phyloP scores from a whole-genome alignment of 345 rosid genomes.

The Arabidopsis arenosa region DNA sequence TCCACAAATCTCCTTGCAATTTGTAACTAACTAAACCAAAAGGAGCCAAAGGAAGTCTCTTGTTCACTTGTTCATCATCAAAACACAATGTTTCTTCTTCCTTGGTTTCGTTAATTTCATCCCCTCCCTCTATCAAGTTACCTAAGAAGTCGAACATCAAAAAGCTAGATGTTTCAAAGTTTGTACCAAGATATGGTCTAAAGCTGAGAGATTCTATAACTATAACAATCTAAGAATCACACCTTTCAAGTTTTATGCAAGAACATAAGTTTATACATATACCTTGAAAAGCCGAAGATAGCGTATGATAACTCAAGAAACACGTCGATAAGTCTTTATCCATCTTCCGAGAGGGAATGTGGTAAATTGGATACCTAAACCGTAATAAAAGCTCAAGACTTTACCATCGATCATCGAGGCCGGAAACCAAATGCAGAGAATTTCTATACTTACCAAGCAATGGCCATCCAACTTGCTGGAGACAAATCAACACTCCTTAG shows the following conservation, averaged over 20 bases:
- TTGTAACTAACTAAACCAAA: slow-evolving; percentile 74
- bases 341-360: slow-evolving; percentile 58
- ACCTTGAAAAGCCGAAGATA: slow-evolving; percentile 84
- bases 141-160: slow-evolving; percentile 44
- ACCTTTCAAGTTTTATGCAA: not conserved
- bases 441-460: slow-evolving; percentile 69
- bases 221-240: not conserved
- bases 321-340: slow-evolving; percentile 71
- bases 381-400: not conserved
- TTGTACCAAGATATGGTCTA: slow-evolving; percentile 5
- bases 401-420: not conserved
- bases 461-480: slow-evolving; percentile 95
- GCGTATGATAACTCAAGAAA: slow-evolving; percentile 79
- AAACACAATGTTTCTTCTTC: slow-evolving; percentile 46
- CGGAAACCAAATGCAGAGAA: not conserved
- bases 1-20: slow-evolving; percentile 76
- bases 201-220: too few species aligned
- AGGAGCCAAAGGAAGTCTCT: slow-evolving; percentile 55
- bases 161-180: not conserved
- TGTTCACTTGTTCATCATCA: slow-evolving; percentile 21
- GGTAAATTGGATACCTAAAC: slow-evolving; percentile 80
- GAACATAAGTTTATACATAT: not conserved
- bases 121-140: slow-evolving; percentile 23
- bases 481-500: slow-evolving; percentile 75
- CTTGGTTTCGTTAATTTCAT: slow-evolving; percentile 44